Evolutionary conservation across 495 filamentous ascomycete species (phyloP), one percentile per base, ranked within the genome.

Genomic region (Podospora anserina): DNA sequence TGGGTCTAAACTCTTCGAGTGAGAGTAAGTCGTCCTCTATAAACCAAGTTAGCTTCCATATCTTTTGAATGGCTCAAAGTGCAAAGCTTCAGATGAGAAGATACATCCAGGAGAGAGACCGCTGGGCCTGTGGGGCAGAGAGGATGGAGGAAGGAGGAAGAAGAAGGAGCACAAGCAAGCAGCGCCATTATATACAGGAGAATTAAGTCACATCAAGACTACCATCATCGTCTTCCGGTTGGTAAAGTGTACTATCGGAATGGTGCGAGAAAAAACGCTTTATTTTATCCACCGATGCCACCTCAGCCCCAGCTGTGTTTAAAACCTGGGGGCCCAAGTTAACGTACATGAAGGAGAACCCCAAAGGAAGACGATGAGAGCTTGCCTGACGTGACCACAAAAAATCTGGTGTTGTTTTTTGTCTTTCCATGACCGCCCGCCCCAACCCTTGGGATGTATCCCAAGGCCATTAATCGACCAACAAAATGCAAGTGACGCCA

Each of bases 291-390:
- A 81, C 61, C 67, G 61, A 69, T 72, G 79, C 82, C 75, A 75
- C 61, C 72, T 70, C 75, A 76, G 76, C 72, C 78, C 77, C 73
- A 69, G 66, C 72, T 71, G 78, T 78, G 74, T 3, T 76, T 71
- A 74, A 77, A 81, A 78, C 77, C 80, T 78, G 80, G 78, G 78
- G 78, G 72, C 76, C 77, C 74, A 77, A 76, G 81, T 86, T 92
- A 92, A 92, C 90, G 88, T 93, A 93, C 91, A 93, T 89, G 83
- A 86, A 79, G 78, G 58, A 75, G 81, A 49, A 83, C 82, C 85
- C 85, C 84, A 58, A 73, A 75, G 80, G 82, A 88, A 86, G 86
- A 87, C 86, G 87, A 87, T 85, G 87, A 87, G 85, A 84, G 84
- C 84, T 82, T 83, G 83, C 81, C 84, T 83, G 83, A 81, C 77